Conservation (phyloP, 1,284 basidiomycete genomes). For the Microbotryum intermedium region DNA sequence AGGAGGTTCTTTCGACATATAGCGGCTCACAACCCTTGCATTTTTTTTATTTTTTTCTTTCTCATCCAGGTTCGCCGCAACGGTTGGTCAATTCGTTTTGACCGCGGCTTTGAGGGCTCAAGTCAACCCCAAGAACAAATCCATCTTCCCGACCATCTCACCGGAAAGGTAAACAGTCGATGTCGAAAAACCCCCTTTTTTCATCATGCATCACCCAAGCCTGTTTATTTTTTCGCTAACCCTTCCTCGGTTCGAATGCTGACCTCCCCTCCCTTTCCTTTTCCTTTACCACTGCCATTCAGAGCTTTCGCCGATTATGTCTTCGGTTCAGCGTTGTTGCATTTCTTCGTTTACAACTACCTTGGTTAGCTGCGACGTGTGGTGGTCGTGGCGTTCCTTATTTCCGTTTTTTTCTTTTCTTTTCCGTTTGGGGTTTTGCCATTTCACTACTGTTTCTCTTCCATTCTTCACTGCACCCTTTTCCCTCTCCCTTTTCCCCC, state of each 20-base stretch:
- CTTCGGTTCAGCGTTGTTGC: constrained; percentile 83
- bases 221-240: not conserved
- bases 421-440: too few relatives aligned
- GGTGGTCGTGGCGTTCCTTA: too few relatives aligned
- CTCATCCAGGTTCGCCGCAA: constrained; percentile 70
- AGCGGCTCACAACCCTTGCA: not conserved
- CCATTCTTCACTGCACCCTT: too few relatives aligned
- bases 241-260: not conserved
- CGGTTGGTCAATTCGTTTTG: constrained; percentile 93
- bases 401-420: too few relatives aligned
- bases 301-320: constrained; percentile 97
- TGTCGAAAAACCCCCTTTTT: not conserved
- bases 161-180: constrained; percentile 94
- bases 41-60: not conserved
- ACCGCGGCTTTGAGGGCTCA: constrained; percentile 85
- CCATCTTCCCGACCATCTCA: constrained; percentile 53
- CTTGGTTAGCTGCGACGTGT: constrained; percentile 50
- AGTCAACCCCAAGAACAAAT: constrained; percentile 73
- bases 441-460: too few relatives aligned
- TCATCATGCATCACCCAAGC: not conserved
- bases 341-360: constrained; percentile 99
- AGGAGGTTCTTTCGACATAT: not conserved
- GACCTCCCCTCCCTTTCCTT: not conserved
- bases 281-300: constrained; percentile 1
- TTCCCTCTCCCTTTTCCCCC: too few relatives aligned